phyloP scores from a whole-genome alignment of 1,284 basidiomycete genomes.

The Athelia psychrophila region DNA sequence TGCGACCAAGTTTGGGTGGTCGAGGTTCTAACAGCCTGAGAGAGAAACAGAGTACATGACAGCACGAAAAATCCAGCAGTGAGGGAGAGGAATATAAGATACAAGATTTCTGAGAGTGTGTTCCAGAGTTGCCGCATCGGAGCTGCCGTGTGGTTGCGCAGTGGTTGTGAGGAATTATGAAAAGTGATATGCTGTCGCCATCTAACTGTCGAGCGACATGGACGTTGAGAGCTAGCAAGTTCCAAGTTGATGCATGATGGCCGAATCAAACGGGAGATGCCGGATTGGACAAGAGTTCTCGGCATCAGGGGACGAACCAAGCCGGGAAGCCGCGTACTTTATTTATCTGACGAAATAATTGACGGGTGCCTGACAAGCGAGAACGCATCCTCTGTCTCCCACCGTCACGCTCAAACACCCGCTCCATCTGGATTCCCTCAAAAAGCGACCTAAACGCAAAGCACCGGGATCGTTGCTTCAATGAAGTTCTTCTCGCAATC shows the following conservation, averaged over 20 bases:
- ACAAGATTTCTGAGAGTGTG: not conserved
- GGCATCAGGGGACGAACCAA: not conserved
- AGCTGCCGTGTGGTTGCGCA: too few species aligned
- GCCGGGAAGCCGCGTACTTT: not conserved
- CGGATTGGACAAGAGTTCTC: too few species aligned
- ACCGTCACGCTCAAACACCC: not conserved
- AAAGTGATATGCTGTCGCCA: too few species aligned
- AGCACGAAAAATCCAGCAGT: conserved; percentile 55
- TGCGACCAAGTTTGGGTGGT: conserved; percentile 46
- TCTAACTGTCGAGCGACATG: too few species aligned
- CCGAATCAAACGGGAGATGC: too few species aligned
- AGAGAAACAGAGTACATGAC: conserved; percentile 60
- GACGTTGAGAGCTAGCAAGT: too few species aligned
- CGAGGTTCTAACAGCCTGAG: conserved; percentile 66
- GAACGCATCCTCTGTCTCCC: not conserved
- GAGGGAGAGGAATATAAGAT: conserved; percentile 52
- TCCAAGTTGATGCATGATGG: too few species aligned
- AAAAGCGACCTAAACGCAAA: not conserved
- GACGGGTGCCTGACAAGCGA: too few species aligned
- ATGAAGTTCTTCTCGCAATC: conserved; percentile 84
- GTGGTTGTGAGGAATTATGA: too few species aligned
- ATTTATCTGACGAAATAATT: not conserved
- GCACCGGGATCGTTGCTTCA: conserved; percentile 34
- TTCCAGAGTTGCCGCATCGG: not conserved
- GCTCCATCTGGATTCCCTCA: not conserved